Base-by-base conservation (phyloP, 768 basidiomycete species). In the Kwoniella botswanensis region DNA sequence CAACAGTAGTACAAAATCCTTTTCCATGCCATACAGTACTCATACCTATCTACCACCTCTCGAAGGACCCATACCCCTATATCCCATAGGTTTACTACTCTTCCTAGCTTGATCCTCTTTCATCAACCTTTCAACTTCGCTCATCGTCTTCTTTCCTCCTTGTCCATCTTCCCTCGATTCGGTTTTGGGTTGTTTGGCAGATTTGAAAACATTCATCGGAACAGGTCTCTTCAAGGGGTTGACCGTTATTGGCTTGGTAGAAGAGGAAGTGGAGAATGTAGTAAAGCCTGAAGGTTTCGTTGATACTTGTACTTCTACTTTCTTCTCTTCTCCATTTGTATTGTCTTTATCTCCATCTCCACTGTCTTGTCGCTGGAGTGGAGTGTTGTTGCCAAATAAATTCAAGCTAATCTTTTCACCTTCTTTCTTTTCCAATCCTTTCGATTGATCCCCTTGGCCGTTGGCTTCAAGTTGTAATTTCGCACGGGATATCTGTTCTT, bases 401-500 rank as follows among this genome's bases (percentile, higher is more conserved):
- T 70, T 76, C 53, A 83, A 71, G 41, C 68, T 79, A 63, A 80
- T 75, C 71, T 77, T 77, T 64, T 78, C 80, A 7, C 79, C 82
- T 60, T 80, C 76, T 13, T 66, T 68, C 70, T 82, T 81, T 63
- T 76, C 64, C 65, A 83, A 68, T 4, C 77, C 82, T 18, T 62
- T 55, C 12, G 26, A 59, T 35, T 64, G 52, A 26, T 65, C 69
- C 3, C 46, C 57, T 2, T 63, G 67, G 15, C 26, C 71, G 44
- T 52, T 57, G 11, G 65, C 70, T 55, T 78, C 76, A 6, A 71
- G 75, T 65, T 79, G 76, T 15, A 74, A 69, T 7, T 85, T 86
- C 2, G 96, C 97, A 50, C 94, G 88, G 82, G 93, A 93, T 66
- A 99, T 98, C 85, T 99, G 96, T 76, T 97, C 94, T 12, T 90